phyloP scores from a whole-genome alignment of 2,329 filamentous ascomycete genomes.

The Pestalotiopsis fici region DNA sequence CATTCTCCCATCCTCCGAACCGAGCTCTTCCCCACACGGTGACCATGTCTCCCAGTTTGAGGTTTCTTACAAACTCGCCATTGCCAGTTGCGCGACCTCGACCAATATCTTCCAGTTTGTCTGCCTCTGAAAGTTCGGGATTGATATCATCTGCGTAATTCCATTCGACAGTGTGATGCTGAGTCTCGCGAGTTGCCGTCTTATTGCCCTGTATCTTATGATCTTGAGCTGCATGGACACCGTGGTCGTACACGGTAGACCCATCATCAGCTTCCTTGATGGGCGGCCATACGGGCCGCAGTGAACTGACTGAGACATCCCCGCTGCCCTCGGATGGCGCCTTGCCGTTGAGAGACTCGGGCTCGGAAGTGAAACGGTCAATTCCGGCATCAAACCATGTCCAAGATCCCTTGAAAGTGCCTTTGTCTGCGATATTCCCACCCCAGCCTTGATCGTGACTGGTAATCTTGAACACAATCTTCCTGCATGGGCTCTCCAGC shows the following conservation, averaged over 20 bases:
- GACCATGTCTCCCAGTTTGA: constrained; percentile 62
- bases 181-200: constrained; percentile 31
- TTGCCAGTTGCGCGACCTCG: constrained; percentile 51
- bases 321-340: constrained; percentile 3
- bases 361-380: constrained; percentile 51
- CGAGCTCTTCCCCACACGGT: constrained; percentile 63
- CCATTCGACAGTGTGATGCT: constrained; percentile 55
- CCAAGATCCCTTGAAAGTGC: constrained; percentile 49
- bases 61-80: constrained; percentile 55
- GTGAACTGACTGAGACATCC: constrained; percentile 23
- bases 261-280: constrained; percentile 10
- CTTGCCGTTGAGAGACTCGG: constrained; percentile 20
- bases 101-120: constrained; percentile 41
- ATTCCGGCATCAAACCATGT: constrained; percentile 67
- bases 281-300: constrained; percentile 30
- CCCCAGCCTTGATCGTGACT: constrained; percentile 63
- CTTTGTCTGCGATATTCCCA: constrained; percentile 26
- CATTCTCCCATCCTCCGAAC: constrained; percentile 56
- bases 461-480: constrained; percentile 60
- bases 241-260: constrained; percentile 34
- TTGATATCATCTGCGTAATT: constrained; percentile 48
- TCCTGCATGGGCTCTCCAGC: constrained; percentile 54
- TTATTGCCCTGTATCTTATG: constrained; percentile 51
- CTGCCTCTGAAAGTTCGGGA: constrained; percentile 40
- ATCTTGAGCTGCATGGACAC: constrained; percentile 32